Percentiles rank a stretch among this genome's conserved stretches.
Conservation (phyloP, 208 protist species). For the Trichomonas gallinae region DNA sequence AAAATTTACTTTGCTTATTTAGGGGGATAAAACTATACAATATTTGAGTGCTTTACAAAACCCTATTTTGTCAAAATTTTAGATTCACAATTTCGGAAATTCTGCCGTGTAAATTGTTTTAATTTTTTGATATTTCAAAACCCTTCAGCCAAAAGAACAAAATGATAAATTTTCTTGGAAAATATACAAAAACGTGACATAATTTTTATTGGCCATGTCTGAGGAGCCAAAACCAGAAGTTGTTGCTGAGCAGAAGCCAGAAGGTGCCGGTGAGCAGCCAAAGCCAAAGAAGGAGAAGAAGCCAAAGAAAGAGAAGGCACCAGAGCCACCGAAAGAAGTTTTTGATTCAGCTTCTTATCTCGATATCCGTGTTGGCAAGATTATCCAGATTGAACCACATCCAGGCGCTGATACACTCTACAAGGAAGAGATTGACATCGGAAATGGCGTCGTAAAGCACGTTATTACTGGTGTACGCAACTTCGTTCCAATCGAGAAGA, state of each 20-base stretch:
- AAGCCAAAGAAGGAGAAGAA: background rate
- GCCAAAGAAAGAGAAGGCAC: background rate
- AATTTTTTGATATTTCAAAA: no score
- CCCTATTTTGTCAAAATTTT: no score
- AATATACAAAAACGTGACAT: no score
- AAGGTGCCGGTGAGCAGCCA: background rate
- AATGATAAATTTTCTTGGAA: no score
- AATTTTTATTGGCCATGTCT: background rate
- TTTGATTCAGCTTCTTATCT: background rate
- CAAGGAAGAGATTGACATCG: conserved; percentile 17
- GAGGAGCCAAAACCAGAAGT: background rate
- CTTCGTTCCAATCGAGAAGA: conserved; percentile 23
- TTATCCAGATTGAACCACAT: background rate
- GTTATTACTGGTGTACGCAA: conserved; percentile 3
- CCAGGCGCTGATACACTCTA: conserved; percentile 17
- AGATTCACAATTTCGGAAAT: no score
- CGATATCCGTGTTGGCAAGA: background rate
- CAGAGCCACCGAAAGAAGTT: background rate
- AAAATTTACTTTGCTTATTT: no score
- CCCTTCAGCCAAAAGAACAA: no score
- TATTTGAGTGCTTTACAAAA: no score
- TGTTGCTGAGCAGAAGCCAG: no score
- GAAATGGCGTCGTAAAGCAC: background rate
- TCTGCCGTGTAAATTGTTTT: no score
- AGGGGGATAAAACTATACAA: no score